Conservation (phyloP, 176 grass and related monocot species). For the Juncus inflexus region DNA sequence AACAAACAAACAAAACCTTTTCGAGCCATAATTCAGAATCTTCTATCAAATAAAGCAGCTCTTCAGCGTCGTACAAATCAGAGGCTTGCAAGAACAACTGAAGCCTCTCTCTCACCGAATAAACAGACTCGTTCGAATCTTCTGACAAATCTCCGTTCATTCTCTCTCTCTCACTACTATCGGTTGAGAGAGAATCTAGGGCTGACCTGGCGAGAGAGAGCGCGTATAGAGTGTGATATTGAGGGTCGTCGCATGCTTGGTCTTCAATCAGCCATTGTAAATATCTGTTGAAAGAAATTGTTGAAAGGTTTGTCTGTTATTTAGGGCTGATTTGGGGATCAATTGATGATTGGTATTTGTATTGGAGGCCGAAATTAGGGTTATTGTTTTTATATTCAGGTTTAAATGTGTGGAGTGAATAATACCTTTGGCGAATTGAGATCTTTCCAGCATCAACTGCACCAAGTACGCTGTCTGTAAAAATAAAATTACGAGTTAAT, state of each 20-base stretch:
- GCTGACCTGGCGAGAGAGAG: slow-evolving; percentile 71
- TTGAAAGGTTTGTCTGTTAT: slow-evolving; percentile 1
- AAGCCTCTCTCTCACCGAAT: slow-evolving; percentile 67
- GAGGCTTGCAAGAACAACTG: slow-evolving; percentile 96
- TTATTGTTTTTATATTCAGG: slow-evolving; percentile 17
- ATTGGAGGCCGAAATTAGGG: slow-evolving; percentile 7
- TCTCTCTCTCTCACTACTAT: slow-evolving; percentile 12
- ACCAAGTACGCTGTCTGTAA: slow-evolving; percentile 76
- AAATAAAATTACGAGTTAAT: slow-evolving; percentile 8
- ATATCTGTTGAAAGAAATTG: slow-evolving; percentile 43
- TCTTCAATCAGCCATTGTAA: slow-evolving; percentile 97
- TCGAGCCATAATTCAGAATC: slow-evolving; percentile 95
- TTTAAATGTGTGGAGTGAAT: slow-evolving; percentile 14
- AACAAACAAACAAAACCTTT: slow-evolving; percentile 41
- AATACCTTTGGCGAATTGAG: slow-evolving; percentile 84
- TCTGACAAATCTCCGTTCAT: slow-evolving; percentile 17
- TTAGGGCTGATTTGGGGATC: background rate
- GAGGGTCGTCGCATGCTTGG: slow-evolving; percentile 70
- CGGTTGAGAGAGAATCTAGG: slow-evolving; percentile 36
- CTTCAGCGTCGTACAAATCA: slow-evolving; percentile 93
- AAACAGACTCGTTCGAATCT: slow-evolving; percentile 31
- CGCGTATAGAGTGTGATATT: slow-evolving; percentile 87
- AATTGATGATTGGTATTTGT: background rate
- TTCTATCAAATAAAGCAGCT: slow-evolving; percentile 81
- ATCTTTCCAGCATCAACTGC: slow-evolving; percentile 76